Evolutionary conservation across 2,329 filamentous ascomycete species (phyloP).

Genomic region (Delphinella strobiligena): DNA sequence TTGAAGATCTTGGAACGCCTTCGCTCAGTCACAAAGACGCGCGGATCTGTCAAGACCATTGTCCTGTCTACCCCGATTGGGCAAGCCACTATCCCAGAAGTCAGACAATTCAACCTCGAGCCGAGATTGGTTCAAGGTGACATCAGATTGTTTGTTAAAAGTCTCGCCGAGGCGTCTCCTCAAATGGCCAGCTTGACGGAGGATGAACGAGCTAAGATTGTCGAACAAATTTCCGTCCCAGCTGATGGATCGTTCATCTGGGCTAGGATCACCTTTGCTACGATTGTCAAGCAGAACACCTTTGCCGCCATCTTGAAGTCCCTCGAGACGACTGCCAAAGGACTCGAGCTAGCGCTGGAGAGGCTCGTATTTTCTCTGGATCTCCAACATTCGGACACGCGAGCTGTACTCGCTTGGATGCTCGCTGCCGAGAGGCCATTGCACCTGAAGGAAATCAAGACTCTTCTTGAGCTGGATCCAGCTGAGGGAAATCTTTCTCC

Average conservation of each 20-base stretch:
- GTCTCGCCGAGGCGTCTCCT: not conserved
- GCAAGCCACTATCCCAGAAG: not conserved
- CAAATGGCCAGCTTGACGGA: not conserved
- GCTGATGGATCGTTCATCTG: not conserved
- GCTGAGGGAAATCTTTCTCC: constrained; percentile 50
- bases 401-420: not conserved
- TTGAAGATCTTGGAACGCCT: not conserved
- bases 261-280: not conserved
- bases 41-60: not conserved
- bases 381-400: not conserved
- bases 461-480: constrained; percentile 90
- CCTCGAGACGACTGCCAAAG: not conserved
- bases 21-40: not conserved
- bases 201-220: not conserved
- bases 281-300: not conserved
- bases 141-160: not conserved
- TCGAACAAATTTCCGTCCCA: not conserved
- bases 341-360: not conserved
- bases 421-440: not conserved
- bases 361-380: not conserved
- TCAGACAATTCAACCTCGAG: not conserved
- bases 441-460: constrained; percentile 75
- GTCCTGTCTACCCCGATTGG: not conserved
- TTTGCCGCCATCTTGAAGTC: not conserved
- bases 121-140: not conserved